A percentile compares a stretch with the other conserved stretches of the same genome.
Evolutionary conservation across 208 protist genomes (phyloP).

Genomic region (Polymyxa betae): DNA sequence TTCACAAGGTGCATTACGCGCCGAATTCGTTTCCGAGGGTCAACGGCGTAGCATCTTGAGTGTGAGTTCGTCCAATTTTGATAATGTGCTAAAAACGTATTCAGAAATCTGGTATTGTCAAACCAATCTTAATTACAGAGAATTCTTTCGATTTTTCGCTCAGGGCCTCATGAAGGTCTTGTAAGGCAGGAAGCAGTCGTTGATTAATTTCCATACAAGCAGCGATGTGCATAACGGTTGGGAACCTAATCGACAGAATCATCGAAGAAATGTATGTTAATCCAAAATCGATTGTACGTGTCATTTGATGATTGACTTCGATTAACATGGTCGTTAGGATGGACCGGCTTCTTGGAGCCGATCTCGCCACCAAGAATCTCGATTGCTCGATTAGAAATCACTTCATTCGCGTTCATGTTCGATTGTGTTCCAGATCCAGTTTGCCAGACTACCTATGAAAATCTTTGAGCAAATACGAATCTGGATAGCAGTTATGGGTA

Average conservation of each 20-base stretch:
- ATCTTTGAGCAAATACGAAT: neutral
- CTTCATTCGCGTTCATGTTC: slow-evolving; percentile 92
- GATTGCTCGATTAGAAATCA: slow-evolving; percentile 83
- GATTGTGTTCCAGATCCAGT: slow-evolving; percentile 86
- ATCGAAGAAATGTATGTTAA: neutral
- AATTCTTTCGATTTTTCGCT: slow-evolving; percentile 76
- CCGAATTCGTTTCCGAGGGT: slow-evolving; percentile 81
- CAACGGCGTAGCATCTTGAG: slow-evolving; percentile 85
- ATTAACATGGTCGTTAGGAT: slow-evolving; percentile 91
- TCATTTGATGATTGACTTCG: slow-evolving; percentile 84
- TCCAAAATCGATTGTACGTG: slow-evolving; percentile 52
- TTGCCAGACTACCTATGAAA: slow-evolving; percentile 69
- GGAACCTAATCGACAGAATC: slow-evolving; percentile 70
- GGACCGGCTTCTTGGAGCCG: slow-evolving; percentile 79
- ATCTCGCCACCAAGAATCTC: slow-evolving; percentile 79
- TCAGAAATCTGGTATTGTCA: neutral
- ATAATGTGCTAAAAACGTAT: slow-evolving; percentile 71
- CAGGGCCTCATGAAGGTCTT: slow-evolving; percentile 67
- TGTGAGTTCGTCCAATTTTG: slow-evolving; percentile 89
- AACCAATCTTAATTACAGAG: neutral
- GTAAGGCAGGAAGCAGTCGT: slow-evolving; percentile 71
- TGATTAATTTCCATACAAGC: slow-evolving; percentile 67
- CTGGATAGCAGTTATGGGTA: neutral
- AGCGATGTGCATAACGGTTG: slow-evolving; percentile 83
- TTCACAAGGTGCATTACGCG: slow-evolving; percentile 48